These are phyloP conservation scores for Xylaria bambusicola DNA, from an alignment of 495 filamentous ascomycete species.

Conservation along the genomic window DNA sequence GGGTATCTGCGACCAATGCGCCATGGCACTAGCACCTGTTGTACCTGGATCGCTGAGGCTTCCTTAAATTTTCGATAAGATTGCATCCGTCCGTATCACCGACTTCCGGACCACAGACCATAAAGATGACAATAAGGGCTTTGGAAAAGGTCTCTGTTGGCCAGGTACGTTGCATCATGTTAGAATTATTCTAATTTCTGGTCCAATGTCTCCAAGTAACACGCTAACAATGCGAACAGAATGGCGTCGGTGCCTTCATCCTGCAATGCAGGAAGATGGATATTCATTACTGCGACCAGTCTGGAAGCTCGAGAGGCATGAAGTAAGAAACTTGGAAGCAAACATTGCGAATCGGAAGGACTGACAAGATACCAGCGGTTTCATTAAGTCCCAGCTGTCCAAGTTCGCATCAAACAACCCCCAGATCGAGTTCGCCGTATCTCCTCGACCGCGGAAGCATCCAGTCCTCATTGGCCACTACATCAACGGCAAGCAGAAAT, in stretches of 20 bases:
- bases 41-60: background rate
- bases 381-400: slow-evolving; percentile 74
- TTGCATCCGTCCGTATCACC: background rate
- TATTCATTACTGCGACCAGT: slow-evolving; percentile 95
- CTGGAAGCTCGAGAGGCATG: slow-evolving; percentile 90
- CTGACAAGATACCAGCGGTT: slow-evolving; percentile 54
- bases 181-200: background rate
- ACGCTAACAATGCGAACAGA: slow-evolving; percentile 52
- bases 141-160: slow-evolving; percentile 58
- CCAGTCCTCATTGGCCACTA: slow-evolving; percentile 85
- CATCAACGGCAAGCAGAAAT: slow-evolving; percentile 83
- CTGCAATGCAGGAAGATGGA: slow-evolving; percentile 94
- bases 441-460: slow-evolving; percentile 83
- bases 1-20: too few species aligned
- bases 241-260: slow-evolving; percentile 95
- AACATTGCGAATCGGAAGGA: background rate
- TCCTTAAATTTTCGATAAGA: slow-evolving; percentile 7
- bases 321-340: slow-evolving; percentile 60
- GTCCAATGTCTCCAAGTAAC: background rate
- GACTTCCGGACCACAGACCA: slow-evolving; percentile 1
- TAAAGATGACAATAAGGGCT: slow-evolving; percentile 70
- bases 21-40: background rate
- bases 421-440: slow-evolving; percentile 87
- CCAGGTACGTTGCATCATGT: slow-evolving; percentile 49
- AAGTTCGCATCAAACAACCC: slow-evolving; percentile 78